These are phyloP conservation scores for Trichoderma semiorbis DNA, from an alignment of 2,329 filamentous ascomycete species.

Conservation along the genomic window DNA sequence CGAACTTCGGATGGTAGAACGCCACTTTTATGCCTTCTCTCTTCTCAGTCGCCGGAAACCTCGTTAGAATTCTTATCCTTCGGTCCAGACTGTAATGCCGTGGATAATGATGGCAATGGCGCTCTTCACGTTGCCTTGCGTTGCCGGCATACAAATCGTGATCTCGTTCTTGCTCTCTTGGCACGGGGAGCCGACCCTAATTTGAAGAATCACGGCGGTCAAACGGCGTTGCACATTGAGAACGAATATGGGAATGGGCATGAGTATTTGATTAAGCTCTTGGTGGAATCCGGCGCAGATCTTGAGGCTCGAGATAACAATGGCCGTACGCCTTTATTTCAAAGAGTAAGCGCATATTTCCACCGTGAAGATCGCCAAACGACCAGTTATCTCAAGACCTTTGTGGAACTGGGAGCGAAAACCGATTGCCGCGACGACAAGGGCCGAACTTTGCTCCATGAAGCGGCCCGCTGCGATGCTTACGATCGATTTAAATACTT, in stretches of 20 bases:
- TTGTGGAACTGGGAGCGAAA: slow-evolving; percentile 21
- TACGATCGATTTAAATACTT: slow-evolving; percentile 6
- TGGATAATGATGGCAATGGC: slow-evolving; percentile 23
- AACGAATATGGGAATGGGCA: background rate
- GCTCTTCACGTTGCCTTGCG: slow-evolving; percentile 21
- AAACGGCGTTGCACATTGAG: slow-evolving; percentile 21
- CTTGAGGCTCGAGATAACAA: slow-evolving; percentile 21
- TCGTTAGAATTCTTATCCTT: background rate
- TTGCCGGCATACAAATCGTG: background rate
- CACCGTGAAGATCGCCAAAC: background rate
- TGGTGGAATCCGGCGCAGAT: slow-evolving; percentile 25
- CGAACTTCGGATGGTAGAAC: slow-evolving; percentile 21
- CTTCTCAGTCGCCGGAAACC: background rate
- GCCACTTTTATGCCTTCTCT: slow-evolving; percentile 21
- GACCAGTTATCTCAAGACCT: background rate
- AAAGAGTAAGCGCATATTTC: background rate
- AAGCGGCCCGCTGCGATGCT: background rate
- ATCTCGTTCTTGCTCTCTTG: slow-evolving; percentile 14
- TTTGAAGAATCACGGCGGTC: slow-evolving; percentile 19
- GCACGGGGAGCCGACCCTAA: slow-evolving; percentile 25
- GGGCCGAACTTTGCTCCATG: slow-evolving; percentile 23
- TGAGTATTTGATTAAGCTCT: background rate
- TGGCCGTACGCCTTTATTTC: slow-evolving; percentile 23
- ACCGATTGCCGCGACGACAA: slow-evolving; percentile 16
- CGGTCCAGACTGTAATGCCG: slow-evolving; percentile 19